phyloP scores from a whole-genome alignment of 495 filamentous ascomycete species.

The Penicillium paxilli region DNA sequence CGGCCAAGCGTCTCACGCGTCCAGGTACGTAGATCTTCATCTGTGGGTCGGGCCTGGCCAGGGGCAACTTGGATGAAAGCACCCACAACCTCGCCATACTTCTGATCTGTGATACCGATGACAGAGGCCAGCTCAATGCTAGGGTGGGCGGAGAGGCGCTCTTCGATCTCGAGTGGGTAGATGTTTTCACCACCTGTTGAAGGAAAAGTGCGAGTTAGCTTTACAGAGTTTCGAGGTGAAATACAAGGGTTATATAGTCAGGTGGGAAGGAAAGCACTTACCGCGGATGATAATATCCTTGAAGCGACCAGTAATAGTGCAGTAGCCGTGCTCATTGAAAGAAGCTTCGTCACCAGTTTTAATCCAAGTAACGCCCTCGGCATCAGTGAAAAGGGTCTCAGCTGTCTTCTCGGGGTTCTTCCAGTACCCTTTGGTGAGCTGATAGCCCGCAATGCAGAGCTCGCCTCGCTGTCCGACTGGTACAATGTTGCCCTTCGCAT shows the following conservation, averaged over 20 bases:
- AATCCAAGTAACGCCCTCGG: constrained; percentile 61
- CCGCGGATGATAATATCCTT: constrained; percentile 88
- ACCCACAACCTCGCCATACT: constrained; percentile 68
- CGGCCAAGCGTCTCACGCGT: constrained; percentile 59
- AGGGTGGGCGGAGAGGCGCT: constrained; percentile 59
- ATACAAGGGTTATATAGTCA: no score
- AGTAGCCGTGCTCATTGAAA: constrained; percentile 64
- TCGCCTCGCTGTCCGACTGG: constrained; percentile 61
- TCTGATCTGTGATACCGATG: constrained; percentile 59
- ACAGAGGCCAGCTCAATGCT: constrained; percentile 57
- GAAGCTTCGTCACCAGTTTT: constrained; percentile 70
- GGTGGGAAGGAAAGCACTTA: background rate
- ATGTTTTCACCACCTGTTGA: constrained; percentile 73
- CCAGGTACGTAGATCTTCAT: constrained; percentile 58
- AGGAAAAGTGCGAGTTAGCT: background rate
- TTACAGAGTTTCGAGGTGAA: background rate
- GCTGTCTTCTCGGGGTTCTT: constrained; percentile 67
- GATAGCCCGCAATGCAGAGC: constrained; percentile 68
- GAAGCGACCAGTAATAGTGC: constrained; percentile 67
- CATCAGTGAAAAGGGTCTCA: constrained; percentile 60
- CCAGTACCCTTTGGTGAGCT: constrained; percentile 70
- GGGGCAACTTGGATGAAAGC: constrained; percentile 53
- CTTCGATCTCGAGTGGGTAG: constrained; percentile 72
- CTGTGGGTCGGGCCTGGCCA: constrained; percentile 33
- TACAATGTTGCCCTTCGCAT: constrained; percentile 56